Conservation (phyloP, 805 yeast genomes). For the Ogataea methylovora region DNA sequence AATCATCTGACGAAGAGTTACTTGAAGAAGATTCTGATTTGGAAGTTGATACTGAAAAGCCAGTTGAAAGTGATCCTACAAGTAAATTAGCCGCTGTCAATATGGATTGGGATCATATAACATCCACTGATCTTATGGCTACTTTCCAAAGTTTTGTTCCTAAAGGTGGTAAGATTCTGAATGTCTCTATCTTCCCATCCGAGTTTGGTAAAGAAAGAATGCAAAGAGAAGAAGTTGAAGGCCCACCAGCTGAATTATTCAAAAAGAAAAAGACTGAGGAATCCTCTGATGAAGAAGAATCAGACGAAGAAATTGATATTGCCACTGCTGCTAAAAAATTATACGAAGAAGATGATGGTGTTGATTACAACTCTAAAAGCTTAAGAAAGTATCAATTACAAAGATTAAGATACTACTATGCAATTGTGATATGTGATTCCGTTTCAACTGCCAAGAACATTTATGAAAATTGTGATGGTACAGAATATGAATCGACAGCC, state of each 20-base stretch:
- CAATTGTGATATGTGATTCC: conserved; percentile 78
- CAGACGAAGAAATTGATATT: conserved; percentile 30
- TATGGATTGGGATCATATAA: conserved; percentile 95
- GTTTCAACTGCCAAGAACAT: conserved; percentile 64
- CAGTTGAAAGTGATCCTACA: conserved; percentile 87
- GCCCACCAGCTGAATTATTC: conserved; percentile 87
- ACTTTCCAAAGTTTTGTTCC: conserved; percentile 85
- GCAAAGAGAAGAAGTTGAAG: conserved; percentile 83
- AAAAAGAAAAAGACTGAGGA: conserved; percentile 34
- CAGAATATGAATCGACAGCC: conserved; percentile 94
- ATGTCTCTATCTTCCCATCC: conserved; percentile 75
- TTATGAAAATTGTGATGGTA: conserved; percentile 85
- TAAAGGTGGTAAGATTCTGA: conserved; percentile 55
- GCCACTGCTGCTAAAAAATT: conserved; percentile 63
- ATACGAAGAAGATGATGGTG: conserved; percentile 72
- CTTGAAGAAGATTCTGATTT: conserved; percentile 35
- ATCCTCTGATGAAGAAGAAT: conserved; percentile 35
- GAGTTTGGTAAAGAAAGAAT: conserved; percentile 90
- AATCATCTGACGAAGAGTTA: conserved; percentile 16
- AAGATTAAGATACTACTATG: conserved; percentile 87
- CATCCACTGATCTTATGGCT: conserved; percentile 81
- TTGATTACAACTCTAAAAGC: conserved; percentile 77
- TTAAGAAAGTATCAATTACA: conserved; percentile 89
- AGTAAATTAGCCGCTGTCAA: conserved; percentile 83
- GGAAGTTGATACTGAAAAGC: conserved; percentile 48